A percentile compares a stretch with the other conserved stretches of the same genome.
phyloP scores from a whole-genome alignment of 768 basidiomycete species.

The Cyclocybe aegerita region DNA sequence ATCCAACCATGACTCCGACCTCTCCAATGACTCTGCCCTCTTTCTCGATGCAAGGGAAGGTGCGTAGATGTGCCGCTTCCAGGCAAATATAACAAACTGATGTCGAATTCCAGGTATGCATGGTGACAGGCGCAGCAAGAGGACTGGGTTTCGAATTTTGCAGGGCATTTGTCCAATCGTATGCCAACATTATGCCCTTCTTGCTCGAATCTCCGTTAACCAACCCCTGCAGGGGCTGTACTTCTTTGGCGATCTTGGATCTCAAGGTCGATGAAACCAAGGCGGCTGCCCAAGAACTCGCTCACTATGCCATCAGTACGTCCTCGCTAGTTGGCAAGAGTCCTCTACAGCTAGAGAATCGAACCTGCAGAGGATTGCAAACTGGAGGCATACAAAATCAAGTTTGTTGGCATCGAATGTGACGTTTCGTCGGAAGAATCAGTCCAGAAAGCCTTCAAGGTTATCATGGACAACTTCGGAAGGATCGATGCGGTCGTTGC shows the following conservation, averaged over 20 bases:
- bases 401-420: constrained; percentile 77
- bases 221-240: constrained; percentile 62
- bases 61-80: constrained; percentile 16
- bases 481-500: constrained; percentile 83
- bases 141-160: constrained; percentile 92
- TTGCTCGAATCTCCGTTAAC: not conserved
- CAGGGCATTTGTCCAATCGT: constrained; percentile 87
- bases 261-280: constrained; percentile 69
- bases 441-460: constrained; percentile 71
- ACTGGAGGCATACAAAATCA: constrained; percentile 52
- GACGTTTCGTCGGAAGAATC: constrained; percentile 84
- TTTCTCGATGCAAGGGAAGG: constrained; percentile 82
- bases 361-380: constrained; percentile 50
- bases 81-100: not conserved
- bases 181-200: constrained; percentile 18
- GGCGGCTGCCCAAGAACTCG: constrained; percentile 67
- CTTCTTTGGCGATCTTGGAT: constrained; percentile 78
- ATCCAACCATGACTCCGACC: not conserved
- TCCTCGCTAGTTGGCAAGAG: not conserved
- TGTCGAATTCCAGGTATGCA: constrained; percentile 60
- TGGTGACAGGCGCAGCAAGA: constrained; percentile 91
- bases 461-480: constrained; percentile 64
- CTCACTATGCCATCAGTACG: constrained; percentile 26
- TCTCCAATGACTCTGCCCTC: constrained; percentile 58
- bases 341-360: constrained; percentile 4